Evolutionary conservation across 2,329 filamentous ascomycete species (phyloP).

Genomic region (Cercospora sesami): DNA sequence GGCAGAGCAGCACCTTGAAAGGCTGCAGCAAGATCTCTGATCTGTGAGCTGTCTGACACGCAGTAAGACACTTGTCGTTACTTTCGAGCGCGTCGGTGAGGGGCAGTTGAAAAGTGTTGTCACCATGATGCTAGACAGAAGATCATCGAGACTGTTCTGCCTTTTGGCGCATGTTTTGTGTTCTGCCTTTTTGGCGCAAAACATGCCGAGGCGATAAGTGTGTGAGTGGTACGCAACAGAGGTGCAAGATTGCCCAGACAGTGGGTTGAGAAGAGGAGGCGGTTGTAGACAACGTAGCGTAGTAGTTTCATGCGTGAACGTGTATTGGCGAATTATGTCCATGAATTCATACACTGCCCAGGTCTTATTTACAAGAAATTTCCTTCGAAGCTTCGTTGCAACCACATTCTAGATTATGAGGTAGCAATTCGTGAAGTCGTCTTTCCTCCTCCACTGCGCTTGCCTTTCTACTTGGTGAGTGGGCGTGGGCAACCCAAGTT

Average conservation of each 20-base stretch:
- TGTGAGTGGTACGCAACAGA: no score
- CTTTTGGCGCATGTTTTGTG: no score
- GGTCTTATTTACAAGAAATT: not conserved
- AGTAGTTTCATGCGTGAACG: no score
- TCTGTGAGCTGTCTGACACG: not conserved
- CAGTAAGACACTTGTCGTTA: no score
- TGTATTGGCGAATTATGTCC: not conserved
- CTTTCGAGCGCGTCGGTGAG: no score
- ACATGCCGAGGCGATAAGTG: not conserved
- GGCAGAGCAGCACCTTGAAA: not conserved
- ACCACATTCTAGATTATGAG: not conserved
- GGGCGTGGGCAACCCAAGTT: slow-evolving; percentile 43
- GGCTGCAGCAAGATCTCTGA: not conserved
- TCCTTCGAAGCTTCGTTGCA: not conserved
- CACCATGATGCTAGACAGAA: not conserved
- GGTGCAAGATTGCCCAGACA: no score
- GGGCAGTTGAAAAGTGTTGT: not conserved
- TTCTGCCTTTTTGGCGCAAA: not conserved
- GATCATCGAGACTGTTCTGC: not conserved
- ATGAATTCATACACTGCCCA: not conserved
- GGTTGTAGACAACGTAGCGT: no score
- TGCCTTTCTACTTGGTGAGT: not conserved
- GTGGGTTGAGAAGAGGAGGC: no score
- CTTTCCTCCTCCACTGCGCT: not conserved
- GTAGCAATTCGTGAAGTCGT: no score